Evolutionary conservation across 768 basidiomycete species (phyloP).

Genomic region (Termitomyces sp.): DNA sequence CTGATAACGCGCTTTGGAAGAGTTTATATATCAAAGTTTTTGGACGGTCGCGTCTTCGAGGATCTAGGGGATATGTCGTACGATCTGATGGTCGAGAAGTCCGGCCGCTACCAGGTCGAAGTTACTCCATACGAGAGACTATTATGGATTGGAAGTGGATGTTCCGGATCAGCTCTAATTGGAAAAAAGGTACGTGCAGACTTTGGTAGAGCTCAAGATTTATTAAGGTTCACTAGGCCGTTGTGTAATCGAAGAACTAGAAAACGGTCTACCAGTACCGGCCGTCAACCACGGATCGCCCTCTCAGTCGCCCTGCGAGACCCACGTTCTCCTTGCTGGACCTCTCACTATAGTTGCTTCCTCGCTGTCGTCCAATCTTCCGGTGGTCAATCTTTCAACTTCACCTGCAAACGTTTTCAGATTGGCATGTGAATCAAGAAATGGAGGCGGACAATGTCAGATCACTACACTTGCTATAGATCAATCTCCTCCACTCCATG

Average conservation of each 20-base stretch:
- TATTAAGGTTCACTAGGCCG: slow-evolving; percentile 43
- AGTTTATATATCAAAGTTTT: slow-evolving; percentile 56
- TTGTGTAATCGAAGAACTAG: slow-evolving; percentile 43
- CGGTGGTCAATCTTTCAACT: slow-evolving; percentile 33
- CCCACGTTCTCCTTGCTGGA: slow-evolving; percentile 56
- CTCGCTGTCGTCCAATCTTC: slow-evolving; percentile 27
- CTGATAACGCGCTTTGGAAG: slow-evolving; percentile 74
- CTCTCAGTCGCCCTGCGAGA: slow-evolving; percentile 12
- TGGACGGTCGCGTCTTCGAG: slow-evolving; percentile 64
- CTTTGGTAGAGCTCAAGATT: background rate
- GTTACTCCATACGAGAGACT: slow-evolving; percentile 27
- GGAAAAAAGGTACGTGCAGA: slow-evolving; percentile 58
- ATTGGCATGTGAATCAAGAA: slow-evolving; percentile 38
- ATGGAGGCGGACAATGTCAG: slow-evolving; percentile 22
- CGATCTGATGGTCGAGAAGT: slow-evolving; percentile 54
- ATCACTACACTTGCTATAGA: slow-evolving; percentile 71
- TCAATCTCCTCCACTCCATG: slow-evolving; percentile 55
- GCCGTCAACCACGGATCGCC: background rate
- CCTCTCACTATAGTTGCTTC: slow-evolving; percentile 54
- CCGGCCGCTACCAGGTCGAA: slow-evolving; percentile 53
- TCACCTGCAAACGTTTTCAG: slow-evolving; percentile 29
- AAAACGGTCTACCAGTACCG: slow-evolving; percentile 1
- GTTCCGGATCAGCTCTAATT: slow-evolving; percentile 81
- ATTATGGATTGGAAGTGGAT: slow-evolving; percentile 78
- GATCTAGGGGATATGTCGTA: slow-evolving; percentile 55